A percentile compares a stretch with the other conserved stretches of the same genome.
phyloP scores from a whole-genome alignment of 306 rosid species.

The Purshia tridentata region DNA sequence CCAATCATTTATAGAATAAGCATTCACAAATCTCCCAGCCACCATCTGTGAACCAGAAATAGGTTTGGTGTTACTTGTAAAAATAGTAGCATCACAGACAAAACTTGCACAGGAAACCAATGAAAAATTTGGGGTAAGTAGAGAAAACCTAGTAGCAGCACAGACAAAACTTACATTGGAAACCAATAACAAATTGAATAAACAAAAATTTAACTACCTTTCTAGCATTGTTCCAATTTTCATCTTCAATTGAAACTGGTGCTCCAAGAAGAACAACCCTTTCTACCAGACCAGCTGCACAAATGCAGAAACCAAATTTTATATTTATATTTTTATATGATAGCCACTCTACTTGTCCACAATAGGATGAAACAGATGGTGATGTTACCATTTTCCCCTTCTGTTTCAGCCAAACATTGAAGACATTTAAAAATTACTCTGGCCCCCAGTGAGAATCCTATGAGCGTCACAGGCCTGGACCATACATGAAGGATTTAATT shows the following conservation, averaged over 20 bases:
- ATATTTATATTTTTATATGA: not conserved
- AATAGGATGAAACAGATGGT: slow-evolving; percentile 18
- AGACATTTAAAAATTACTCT: slow-evolving; percentile 70
- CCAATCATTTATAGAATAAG: slow-evolving; percentile 60
- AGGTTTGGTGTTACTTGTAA: not conserved
- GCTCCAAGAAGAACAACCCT: slow-evolving; percentile 72
- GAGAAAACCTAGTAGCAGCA: not conserved
- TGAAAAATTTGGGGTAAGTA: not conserved
- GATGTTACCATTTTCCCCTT: slow-evolving; percentile 53
- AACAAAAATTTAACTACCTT: slow-evolving; percentile 34
- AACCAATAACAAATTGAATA: not conserved
- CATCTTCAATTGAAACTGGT: slow-evolving; percentile 55
- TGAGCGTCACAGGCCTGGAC: slow-evolving; percentile 69
- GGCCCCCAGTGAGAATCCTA: slow-evolving; percentile 67
- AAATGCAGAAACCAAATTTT: slow-evolving; percentile 4
- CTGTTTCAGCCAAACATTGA: slow-evolving; percentile 41
- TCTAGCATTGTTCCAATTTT: slow-evolving; percentile 56
- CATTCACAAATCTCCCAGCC: slow-evolving; percentile 74
- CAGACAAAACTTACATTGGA: not conserved
- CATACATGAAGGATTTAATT: slow-evolving; percentile 33
- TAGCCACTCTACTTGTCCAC: not conserved
- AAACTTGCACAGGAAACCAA: not conserved
- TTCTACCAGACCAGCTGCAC: slow-evolving; percentile 62
- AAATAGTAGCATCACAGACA: not conserved
- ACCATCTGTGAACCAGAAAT: slow-evolving; percentile 44